Base-by-base conservation (phyloP, 2,329 filamentous ascomycete species). In the Aspergillus bombycis region DNA sequence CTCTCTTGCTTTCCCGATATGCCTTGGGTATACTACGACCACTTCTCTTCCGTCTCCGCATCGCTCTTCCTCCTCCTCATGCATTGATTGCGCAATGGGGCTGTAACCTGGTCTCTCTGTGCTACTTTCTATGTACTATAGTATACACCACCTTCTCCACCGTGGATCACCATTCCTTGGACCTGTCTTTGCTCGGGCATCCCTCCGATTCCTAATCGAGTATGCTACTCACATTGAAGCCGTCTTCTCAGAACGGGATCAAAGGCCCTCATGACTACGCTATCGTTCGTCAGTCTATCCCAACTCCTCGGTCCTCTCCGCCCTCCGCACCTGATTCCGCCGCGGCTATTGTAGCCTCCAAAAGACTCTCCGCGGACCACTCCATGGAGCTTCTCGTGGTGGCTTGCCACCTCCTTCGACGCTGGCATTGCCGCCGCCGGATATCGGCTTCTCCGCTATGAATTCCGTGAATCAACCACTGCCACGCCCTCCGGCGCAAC, bases 321-420 rank as follows among this genome's bases (percentile, higher is more conserved):
- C 66, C 74, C 72, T 67, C 76, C 70, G 62, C 74, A 70, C 63
- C 71, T 74, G 58, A 70, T 71, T 66, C 70, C 74, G 64, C 74
- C 65, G 60, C 68, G 69, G 57, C 70, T 72, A 66, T 74, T 67
- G 50, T 67, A 66, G 68, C 70, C 63, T 61, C 66, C 32, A 55
- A 11, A 28, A 64, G 60, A 56, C 38, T 45, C 81, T 79, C 71
- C 78, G 81, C 72, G 85, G 83, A 74, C 80, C 84, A 80, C 65
- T 77, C 77, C 71, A 92, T 92, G 89, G 89, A 89, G 74, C 86
- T 85, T 85, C 88, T 77, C 89, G 89, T 78, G 87, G 89, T 78
- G 87, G 87, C 71, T 80, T 92, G 81, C 90, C 90, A 75, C 86
- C 86, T 62, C 88, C 89, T 78, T 85, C 87, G 72, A 86, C 86